phyloP scores from a whole-genome alignment of 1,284 basidiomycete species.

The Ceratobasidium sp. region DNA sequence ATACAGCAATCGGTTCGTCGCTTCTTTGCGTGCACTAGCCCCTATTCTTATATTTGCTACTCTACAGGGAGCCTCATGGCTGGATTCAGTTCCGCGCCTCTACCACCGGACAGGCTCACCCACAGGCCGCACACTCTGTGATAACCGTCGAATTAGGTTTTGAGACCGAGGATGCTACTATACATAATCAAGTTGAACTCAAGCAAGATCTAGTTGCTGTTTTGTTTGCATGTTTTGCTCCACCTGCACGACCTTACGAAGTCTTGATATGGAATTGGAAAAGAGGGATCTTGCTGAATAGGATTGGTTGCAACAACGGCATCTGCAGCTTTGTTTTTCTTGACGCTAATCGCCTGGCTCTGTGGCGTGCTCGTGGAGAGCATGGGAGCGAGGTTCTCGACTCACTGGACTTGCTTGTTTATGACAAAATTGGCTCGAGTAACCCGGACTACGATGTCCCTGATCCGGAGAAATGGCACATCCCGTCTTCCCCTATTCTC shows the following conservation, averaged over 20 bases:
- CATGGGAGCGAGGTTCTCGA: not conserved
- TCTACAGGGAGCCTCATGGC: not conserved
- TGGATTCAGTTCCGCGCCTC: conserved; percentile 18
- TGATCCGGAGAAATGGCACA: not conserved
- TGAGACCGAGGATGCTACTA: not conserved
- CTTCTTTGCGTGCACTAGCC: not conserved
- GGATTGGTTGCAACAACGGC: not conserved
- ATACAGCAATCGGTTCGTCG: not conserved
- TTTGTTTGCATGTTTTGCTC: not conserved
- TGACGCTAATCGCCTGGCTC: not conserved
- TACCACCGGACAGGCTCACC: conserved; percentile 1
- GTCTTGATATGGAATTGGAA: conserved; percentile 43
- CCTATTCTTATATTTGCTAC: not conserved
- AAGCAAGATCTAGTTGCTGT: conserved; percentile 1
- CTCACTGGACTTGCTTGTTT: conserved; percentile 15
- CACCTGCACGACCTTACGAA: not conserved
- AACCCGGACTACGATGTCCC: not conserved
- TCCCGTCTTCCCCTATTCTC: not conserved
- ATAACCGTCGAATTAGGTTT: not conserved
- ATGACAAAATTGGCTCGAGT: conserved; percentile 9
- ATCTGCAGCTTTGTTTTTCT: conserved; percentile 19
- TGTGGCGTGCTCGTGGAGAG: not conserved
- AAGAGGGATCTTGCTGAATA: not conserved
- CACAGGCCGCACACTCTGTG: conserved; percentile 2
- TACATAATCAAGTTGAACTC: conserved; percentile 19